These are phyloP conservation scores for Anisogramma anomala DNA, from an alignment of 2,329 filamentous ascomycete species.

Conservation along the genomic window DNA sequence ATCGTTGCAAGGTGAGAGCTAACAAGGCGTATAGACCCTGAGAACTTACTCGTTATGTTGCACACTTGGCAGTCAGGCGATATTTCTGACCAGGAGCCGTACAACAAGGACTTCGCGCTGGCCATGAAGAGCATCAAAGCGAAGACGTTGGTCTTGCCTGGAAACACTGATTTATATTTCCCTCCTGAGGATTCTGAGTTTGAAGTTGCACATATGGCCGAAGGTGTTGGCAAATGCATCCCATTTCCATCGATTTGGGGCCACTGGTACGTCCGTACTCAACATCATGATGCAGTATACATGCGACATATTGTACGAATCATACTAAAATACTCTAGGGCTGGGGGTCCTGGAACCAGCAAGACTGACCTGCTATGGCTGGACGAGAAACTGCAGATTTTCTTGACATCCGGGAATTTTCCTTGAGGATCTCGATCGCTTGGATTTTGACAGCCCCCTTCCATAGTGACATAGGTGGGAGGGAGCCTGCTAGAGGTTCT, in stretches of 20 bases:
- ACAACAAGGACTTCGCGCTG: constrained; percentile 52
- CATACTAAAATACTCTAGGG: constrained; percentile 23
- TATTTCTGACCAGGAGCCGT: constrained; percentile 55
- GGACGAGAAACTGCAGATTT: constrained; percentile 42
- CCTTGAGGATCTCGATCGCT: no score
- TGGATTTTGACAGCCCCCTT: no score
- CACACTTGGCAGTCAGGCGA: constrained; percentile 71
- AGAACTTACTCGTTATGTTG: constrained; percentile 31
- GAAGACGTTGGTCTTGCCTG: constrained; percentile 58
- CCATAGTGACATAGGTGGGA: no score
- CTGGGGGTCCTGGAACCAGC: constrained; percentile 52
- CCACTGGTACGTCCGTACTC: constrained; percentile 18
- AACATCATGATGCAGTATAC: background rate
- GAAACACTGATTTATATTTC: constrained; percentile 69
- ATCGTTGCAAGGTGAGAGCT: background rate
- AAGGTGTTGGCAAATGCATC: constrained; percentile 19
- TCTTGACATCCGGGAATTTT: constrained; percentile 21
- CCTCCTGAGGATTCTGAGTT: constrained; percentile 68
- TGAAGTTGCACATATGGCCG: constrained; percentile 44
- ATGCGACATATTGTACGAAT: background rate
- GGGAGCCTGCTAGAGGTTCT: no score
- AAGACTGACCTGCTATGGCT: constrained; percentile 57
- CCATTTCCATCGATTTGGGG: constrained; percentile 22
- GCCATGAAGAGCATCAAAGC: constrained; percentile 61
- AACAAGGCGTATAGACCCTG: constrained; percentile 23